A percentile compares a stretch with the other conserved stretches of the same genome.
Conservation (phyloP, 2,329 filamentous ascomycete species). For the Colletotrichum abscissum region DNA sequence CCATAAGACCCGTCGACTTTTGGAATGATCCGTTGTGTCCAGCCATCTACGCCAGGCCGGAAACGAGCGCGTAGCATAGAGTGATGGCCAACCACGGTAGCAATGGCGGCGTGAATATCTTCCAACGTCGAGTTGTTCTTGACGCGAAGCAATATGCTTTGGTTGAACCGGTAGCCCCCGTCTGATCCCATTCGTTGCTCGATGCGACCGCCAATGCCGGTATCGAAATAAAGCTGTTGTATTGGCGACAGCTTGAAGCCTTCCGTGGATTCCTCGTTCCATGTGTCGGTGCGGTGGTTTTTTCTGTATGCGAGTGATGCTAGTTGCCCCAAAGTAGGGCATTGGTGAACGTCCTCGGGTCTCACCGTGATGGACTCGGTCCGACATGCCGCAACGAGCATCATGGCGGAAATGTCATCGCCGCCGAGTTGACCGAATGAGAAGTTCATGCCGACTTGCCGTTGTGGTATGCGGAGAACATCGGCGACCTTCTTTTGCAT, state of each 20-base stretch:
- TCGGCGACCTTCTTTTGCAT: slow-evolving; percentile 52
- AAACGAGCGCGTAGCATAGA: slow-evolving; percentile 64
- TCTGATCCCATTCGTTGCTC: slow-evolving; percentile 43
- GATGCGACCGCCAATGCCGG: slow-evolving; percentile 51
- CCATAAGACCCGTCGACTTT: slow-evolving; percentile 55
- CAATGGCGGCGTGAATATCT: slow-evolving; percentile 60
- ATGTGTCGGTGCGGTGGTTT: slow-evolving; percentile 43
- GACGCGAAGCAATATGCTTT: slow-evolving; percentile 60
- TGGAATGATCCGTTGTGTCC: slow-evolving; percentile 58
- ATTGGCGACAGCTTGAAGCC: slow-evolving; percentile 63
- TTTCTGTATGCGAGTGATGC: slow-evolving; percentile 48
- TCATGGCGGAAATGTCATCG: slow-evolving; percentile 51
- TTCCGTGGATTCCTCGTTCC: slow-evolving; percentile 47
- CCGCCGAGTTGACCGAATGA: slow-evolving; percentile 54
- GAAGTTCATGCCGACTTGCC: slow-evolving; percentile 55
- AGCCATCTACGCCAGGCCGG: slow-evolving; percentile 49
- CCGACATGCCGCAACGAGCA: slow-evolving; percentile 51
- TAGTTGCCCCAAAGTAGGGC: slow-evolving; percentile 51
- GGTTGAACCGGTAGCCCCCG: slow-evolving; percentile 60
- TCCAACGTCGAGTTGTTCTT: slow-evolving; percentile 53
- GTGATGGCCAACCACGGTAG: slow-evolving; percentile 61
- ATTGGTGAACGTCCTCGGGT: slow-evolving; percentile 50
- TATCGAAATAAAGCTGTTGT: slow-evolving; percentile 65
- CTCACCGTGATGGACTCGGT: slow-evolving; percentile 51
- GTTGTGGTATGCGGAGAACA: slow-evolving; percentile 49